Evolutionary conservation across 2,329 filamentous ascomycete genomes (phyloP).

Genomic region (Macrophomina tecta): DNA sequence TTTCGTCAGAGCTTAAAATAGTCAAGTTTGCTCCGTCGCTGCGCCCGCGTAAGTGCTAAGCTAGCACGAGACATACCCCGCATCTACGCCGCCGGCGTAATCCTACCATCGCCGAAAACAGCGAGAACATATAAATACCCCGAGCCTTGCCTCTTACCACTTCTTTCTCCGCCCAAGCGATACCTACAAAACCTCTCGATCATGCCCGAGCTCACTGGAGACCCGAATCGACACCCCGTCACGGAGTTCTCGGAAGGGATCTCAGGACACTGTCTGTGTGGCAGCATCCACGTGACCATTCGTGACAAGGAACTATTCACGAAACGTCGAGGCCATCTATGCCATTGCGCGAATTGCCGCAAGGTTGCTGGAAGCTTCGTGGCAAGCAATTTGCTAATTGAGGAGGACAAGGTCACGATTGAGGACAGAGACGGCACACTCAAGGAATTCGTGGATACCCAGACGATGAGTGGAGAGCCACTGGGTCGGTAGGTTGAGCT

Average conservation of each 20-base stretch:
- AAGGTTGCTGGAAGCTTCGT: conserved; percentile 55
- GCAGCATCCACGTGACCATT: conserved; percentile 56
- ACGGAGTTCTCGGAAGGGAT: conserved; percentile 44
- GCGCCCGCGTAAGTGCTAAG: too few relatives aligned
- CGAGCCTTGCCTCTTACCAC: too few relatives aligned
- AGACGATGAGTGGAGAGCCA: conserved; percentile 54
- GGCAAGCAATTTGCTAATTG: conserved; percentile 49
- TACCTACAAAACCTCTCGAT: neutral
- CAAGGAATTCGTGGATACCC: conserved; percentile 52
- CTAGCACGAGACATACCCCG: too few relatives aligned
- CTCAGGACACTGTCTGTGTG: conserved; percentile 54
- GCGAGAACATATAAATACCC: too few relatives aligned
- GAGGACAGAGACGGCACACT: conserved; percentile 53
- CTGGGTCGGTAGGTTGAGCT: conserved; percentile 40
- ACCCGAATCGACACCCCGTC: conserved; percentile 47
- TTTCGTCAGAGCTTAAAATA: too few relatives aligned
- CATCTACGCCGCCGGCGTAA: too few relatives aligned
- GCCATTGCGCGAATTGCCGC: conserved; percentile 60
- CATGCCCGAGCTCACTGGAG: conserved; percentile 38
- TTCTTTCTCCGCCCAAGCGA: too few relatives aligned
- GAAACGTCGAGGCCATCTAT: conserved; percentile 53
- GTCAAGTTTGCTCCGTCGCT: too few relatives aligned
- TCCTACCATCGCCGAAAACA: too few relatives aligned
- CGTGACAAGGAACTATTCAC: conserved; percentile 56
- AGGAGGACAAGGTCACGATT: conserved; percentile 53